phyloP scores from a whole-genome alignment of 805 yeast genomes.

The Naumovozyma castellii region DNA sequence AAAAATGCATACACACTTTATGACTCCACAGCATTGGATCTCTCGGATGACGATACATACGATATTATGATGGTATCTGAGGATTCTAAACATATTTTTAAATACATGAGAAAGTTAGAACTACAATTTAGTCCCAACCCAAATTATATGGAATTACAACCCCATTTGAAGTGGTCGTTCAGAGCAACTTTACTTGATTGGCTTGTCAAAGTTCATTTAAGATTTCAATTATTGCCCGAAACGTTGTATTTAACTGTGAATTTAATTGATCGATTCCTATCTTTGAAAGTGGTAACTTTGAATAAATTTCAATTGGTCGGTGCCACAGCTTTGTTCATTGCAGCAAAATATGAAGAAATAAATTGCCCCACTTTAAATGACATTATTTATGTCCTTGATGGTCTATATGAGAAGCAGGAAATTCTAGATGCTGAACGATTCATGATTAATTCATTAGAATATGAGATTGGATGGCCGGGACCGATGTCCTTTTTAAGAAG shows the following conservation, averaged over 20 bases:
- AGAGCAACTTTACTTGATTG: constrained; percentile 77
- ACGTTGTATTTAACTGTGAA: constrained; percentile 77
- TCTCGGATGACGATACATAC: constrained; percentile 63
- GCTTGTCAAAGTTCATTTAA: constrained; percentile 82
- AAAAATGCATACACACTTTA: constrained; percentile 37
- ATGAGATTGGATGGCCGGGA: constrained; percentile 95
- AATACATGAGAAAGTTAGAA: constrained; percentile 63
- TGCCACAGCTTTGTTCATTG: constrained; percentile 82
- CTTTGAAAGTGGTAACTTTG: constrained; percentile 64
- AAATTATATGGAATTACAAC: constrained; percentile 69
- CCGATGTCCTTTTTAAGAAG: constrained; percentile 91
- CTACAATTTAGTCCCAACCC: constrained; percentile 62
- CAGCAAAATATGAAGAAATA: constrained; percentile 93
- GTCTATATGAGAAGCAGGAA: constrained; percentile 70
- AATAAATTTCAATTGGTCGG: constrained; percentile 85
- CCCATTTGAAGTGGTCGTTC: constrained; percentile 82
- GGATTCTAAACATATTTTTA: constrained; percentile 67
- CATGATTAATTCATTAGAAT: constrained; percentile 81
- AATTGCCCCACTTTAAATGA: constrained; percentile 86
- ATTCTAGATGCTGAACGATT: constrained; percentile 77
- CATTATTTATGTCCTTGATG: constrained; percentile 79
- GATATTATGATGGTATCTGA: constrained; percentile 79
- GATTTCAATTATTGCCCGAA: constrained; percentile 79
- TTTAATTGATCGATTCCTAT: constrained; percentile 77
- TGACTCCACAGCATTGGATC: constrained; percentile 36